These are phyloP conservation scores for Metschnikowia bowlesiae DNA, from an alignment of 805 yeast species.

Conservation along the genomic window DNA sequence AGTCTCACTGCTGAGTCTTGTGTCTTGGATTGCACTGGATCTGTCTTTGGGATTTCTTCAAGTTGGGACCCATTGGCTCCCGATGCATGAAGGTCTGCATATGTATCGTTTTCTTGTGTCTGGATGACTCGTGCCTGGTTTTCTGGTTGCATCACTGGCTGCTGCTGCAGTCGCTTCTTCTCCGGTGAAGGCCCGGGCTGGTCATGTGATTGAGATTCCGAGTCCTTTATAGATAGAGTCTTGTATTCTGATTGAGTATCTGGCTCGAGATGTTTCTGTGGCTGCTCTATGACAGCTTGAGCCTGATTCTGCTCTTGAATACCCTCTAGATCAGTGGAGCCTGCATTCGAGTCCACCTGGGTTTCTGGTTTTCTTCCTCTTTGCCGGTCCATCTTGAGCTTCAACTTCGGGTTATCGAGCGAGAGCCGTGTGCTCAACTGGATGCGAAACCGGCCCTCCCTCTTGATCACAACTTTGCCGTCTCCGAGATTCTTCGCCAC, in stretches of 20 bases:
- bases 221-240: not conserved
- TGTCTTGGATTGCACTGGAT: not conserved
- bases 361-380: not conserved
- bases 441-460: slow-evolving; percentile 56
- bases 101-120: no score
- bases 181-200: no score
- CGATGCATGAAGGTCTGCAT: no score
- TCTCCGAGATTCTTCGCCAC: slow-evolving; percentile 52
- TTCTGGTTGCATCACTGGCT: no score
- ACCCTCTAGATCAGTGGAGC: no score
- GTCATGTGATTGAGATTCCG: no score
- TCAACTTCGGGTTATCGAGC: not conserved
- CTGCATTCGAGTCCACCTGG: no score
- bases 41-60: not conserved
- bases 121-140: no score
- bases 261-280: not conserved
- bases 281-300: not conserved
- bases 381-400: not conserved
- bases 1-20: not conserved
- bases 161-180: no score
- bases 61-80: no score
- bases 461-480: slow-evolving; percentile 53
- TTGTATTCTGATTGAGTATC: no score
- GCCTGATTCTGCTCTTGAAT: no score
- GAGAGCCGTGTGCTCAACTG: slow-evolving; percentile 29